Base-by-base conservation (phyloP, 2,329 filamentous ascomycete genomes). In the Arthrobotrys sphaeroides region DNA sequence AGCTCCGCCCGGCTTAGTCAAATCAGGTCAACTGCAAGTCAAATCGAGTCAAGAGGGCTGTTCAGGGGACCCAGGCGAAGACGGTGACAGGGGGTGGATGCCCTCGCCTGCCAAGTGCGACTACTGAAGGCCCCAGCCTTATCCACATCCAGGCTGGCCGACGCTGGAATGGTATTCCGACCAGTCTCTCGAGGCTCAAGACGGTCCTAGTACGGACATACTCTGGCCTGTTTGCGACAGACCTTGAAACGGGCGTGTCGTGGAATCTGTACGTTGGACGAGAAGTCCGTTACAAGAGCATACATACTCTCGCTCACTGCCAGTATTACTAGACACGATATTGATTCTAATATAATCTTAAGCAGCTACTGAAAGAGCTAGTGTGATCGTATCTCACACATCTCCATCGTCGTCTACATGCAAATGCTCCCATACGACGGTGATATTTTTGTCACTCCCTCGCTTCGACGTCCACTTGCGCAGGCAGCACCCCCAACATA, bases 31-130 rank as follows among this genome's bases (percentile, higher is more conserved):
- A 55, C 6, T 28, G 16, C 38, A 28, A 60, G 55, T 31, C 36
- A 43, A 60, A 60, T 43, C 38, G 12, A 43, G 55, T 40, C 33
- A 47, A 65, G 45, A 40, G 61, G 61, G 42, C 47, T 42, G 45
- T 67, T 67, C 47, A 53, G 36, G 49, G 62, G 62, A 67, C 62
- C n/a, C 47, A 53, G 60, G 60, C 60, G 60, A 64, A 49, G 60
- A 53, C 26, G 59, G 28, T 36, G 40, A 28, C 59, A 62, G 59
- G 43, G 42, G 43, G 28, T 53, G 47, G 20, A n/a, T 55, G 31
- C 42, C 42, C 61, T 28, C 61, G 33, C 61, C 61, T 55, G 61
- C 61, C 61, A 49, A 53, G 33, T 53, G 43, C 55, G 55, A 60
- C 55, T 60, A 28, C 18, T 60, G 55, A 55, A 31, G 51, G 28